These are phyloP conservation scores for Chloranthus sessilifolius DNA, from an alignment of 164 flowering plant species.

Conservation along the genomic window DNA sequence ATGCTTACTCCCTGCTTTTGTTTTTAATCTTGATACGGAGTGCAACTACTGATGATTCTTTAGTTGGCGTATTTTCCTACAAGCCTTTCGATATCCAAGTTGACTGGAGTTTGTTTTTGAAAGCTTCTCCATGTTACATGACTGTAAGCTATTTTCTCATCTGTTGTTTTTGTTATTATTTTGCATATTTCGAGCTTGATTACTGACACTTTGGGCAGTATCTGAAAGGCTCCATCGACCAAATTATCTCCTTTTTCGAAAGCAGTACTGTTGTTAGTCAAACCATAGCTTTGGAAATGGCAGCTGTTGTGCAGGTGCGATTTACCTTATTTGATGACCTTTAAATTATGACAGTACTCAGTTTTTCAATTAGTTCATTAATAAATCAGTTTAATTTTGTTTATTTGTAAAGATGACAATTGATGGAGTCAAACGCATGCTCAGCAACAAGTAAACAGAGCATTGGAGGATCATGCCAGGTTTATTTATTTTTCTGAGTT, in stretches of 20 bases:
- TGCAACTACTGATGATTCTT: constrained; percentile 65
- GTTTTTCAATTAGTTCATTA: neutral
- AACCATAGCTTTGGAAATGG: constrained; percentile 88
- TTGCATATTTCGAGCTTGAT: constrained; percentile 10
- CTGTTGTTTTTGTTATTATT: neutral
- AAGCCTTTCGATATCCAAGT: constrained; percentile 85
- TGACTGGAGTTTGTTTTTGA: constrained; percentile 93
- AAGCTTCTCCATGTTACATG: constrained; percentile 97
- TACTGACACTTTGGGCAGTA: constrained; percentile 46
- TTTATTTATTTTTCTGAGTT: constrained; percentile 11
- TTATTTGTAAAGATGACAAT: constrained; percentile 63
- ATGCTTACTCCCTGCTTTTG: too few relatives aligned
- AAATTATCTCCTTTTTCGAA: constrained; percentile 68
- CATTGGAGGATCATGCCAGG: constrained; percentile 86
- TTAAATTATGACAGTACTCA: neutral
- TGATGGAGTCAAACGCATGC: constrained; percentile 92
- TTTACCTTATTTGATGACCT: neutral
- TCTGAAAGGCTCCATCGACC: constrained; percentile 76
- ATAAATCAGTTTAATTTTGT: neutral
- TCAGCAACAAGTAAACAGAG: constrained; percentile 81
- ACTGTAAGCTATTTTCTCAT: constrained; percentile 49
- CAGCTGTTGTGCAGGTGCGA: constrained; percentile 91
- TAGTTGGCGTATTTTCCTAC: constrained; percentile 72
- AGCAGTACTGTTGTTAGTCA: constrained; percentile 79
- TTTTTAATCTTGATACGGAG: too few relatives aligned